Evolutionary conservation across 495 filamentous ascomycete species (phyloP).

Genomic region (Hyaloscypha finlandica): DNA sequence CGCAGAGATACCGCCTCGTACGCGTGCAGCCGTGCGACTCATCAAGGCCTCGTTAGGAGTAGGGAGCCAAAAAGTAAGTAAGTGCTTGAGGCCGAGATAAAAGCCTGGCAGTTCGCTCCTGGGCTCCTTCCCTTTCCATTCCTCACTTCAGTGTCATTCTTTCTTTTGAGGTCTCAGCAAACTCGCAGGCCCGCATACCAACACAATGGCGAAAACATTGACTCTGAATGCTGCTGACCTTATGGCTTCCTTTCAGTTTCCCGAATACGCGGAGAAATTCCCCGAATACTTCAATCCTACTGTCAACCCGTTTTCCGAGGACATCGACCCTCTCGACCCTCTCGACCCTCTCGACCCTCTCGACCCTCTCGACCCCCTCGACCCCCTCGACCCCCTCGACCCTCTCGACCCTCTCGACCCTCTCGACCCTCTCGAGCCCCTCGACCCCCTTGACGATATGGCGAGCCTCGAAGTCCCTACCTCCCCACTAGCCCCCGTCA

Average conservation of each 20-base stretch:
- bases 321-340: slow-evolving; percentile 11
- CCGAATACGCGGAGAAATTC: slow-evolving; percentile 21
- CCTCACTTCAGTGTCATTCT: neutral
- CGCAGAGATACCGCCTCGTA: slow-evolving; percentile 6
- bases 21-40: slow-evolving; percentile 1
- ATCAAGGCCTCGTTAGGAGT: neutral
- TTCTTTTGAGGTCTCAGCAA: neutral
- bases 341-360: too few relatives aligned
- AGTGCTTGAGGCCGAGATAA: neutral
- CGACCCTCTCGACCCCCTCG: too few relatives aligned
- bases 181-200: neutral
- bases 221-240: slow-evolving; percentile 29
- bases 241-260: slow-evolving; percentile 24
- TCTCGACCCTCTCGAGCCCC: too few relatives aligned
- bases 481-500: neutral
- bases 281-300: slow-evolving; percentile 23
- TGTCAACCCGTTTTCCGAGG: slow-evolving; percentile 15
- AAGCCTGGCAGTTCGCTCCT: neutral
- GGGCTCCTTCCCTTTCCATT: neutral
- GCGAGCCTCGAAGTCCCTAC: slow-evolving; percentile 7
- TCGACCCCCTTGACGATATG: slow-evolving; percentile 18
- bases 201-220: slow-evolving; percentile 20
- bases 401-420: too few relatives aligned
- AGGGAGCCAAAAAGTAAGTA: neutral
- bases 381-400: too few relatives aligned